Percentiles rank a stretch among this genome's conserved stretches.
These are phyloP conservation scores for Globisporangium lucens DNA, from an alignment of 352 stramenopile species.

Conservation along the genomic window DNA sequence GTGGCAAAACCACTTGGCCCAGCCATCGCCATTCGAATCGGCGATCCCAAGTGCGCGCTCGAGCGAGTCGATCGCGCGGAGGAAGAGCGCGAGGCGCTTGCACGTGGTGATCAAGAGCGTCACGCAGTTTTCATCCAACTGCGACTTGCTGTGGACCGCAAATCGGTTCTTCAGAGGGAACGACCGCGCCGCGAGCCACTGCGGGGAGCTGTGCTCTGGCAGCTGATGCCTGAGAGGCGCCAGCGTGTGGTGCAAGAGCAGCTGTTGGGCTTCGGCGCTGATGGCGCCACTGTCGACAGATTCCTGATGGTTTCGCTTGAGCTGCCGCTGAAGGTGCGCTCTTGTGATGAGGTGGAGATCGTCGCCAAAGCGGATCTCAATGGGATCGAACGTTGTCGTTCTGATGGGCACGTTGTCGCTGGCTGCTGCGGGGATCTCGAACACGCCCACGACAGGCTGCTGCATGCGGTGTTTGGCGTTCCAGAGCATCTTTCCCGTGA, in stretches of 20 bases:
- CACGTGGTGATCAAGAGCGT: conserved; percentile 61
- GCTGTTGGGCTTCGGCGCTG: neutral
- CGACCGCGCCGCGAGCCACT: conserved; percentile 24
- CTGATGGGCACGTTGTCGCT: neutral
- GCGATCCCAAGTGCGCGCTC: conserved; percentile 15
- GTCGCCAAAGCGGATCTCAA: conserved; percentile 39
- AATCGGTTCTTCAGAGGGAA: conserved; percentile 8
- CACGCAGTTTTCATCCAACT: conserved; percentile 17
- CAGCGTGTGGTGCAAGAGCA: neutral
- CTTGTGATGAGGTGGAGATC: conserved; percentile 35
- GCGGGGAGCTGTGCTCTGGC: conserved; percentile 13
- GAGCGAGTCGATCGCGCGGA: conserved; percentile 30
- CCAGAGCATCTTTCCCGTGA: conserved; percentile 35
- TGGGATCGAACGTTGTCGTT: neutral
- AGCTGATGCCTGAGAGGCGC: neutral
- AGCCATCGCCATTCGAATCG: neutral
- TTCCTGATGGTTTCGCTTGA: conserved; percentile 3
- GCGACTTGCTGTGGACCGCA: neutral
- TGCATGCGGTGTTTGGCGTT: conserved; percentile 26
- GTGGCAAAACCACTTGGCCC: conserved; percentile 32
- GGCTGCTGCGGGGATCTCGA: neutral
- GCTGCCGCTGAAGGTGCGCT: conserved; percentile 13
- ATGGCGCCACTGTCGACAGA: neutral
- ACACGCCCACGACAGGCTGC: conserved; percentile 17
- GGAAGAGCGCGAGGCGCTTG: conserved; percentile 48